Base-by-base conservation (phyloP, 2,329 filamentous ascomycete genomes). In the Sarocladium kiliense region DNA sequence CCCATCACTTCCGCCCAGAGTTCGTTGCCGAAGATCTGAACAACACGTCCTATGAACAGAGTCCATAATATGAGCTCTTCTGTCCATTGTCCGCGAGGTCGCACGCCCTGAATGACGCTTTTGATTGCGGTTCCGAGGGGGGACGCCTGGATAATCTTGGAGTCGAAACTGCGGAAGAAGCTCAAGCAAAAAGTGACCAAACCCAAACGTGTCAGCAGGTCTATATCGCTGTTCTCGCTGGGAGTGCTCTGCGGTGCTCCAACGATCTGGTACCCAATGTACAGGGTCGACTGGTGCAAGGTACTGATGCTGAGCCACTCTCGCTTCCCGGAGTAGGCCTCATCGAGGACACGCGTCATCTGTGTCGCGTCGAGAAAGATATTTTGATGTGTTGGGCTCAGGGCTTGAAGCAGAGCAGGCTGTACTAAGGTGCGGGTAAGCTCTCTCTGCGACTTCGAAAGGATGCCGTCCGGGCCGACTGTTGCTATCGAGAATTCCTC, bases 321-420 rank as follows among this genome's bases (percentile, higher is more conserved):
- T 26, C 50, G 32, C 19, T 53, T 53, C 11, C 36, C 36, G 16
- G 12, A 3, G 18, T 53, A 27, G 2, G 50, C 50, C 18, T 39
- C 50, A 27, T 53, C 50, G 3, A 53, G 36, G 34, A 41, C 50
- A 19, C 14, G n/a, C 3, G 34, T 53, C 11, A 53, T 16, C 12
- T 19, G 50, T 7, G 50, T 53, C 26, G 50, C 50, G 19, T 53
- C 50, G 36, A 53, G 50, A 34, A 53, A 53, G 19, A 41, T 41
- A 19, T 39, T 25, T n/a, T 18, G 50, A 19, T 39, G 26, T 19
- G 18, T 41, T 36, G 32, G 23, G 34, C 50, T 39, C 7, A 53
- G 21, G 3, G 36, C 50, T 26, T 25, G 7, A 4, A 53, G 6
- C 9, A 53, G 23, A 27, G 39, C 50, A 3, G 50, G 50, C 9